These are phyloP conservation scores for Debaryomyces subglobosus DNA, from an alignment of 1,139 yeast species.

Conservation along the genomic window DNA sequence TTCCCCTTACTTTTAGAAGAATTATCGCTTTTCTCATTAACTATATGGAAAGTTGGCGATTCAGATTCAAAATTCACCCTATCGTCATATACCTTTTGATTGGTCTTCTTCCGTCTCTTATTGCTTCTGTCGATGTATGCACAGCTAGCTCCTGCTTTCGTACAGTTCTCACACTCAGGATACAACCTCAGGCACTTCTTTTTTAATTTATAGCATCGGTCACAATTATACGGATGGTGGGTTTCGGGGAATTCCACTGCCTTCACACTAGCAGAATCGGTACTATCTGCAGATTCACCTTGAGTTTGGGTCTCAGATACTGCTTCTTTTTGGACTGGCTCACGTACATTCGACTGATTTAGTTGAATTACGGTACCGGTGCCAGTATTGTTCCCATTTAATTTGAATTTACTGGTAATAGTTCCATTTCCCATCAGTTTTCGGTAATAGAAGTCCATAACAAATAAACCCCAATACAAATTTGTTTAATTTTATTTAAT, in stretches of 20 bases:
- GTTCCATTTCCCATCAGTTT: conserved; percentile 46
- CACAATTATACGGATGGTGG: conserved; percentile 42
- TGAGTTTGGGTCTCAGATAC: conserved; percentile 9
- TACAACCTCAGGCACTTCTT: conserved; percentile 45
- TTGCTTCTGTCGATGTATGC: conserved; percentile 38
- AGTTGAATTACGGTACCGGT: conserved; percentile 17
- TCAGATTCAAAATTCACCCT: conserved; percentile 2
- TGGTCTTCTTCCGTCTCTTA: conserved; percentile 24
- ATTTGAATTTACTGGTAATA: conserved; percentile 39
- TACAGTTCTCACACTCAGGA: conserved; percentile 43
- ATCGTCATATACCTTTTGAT: conserved; percentile 2
- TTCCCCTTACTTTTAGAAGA: neutral
- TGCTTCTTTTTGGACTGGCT: conserved; percentile 9
- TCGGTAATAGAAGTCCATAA: conserved; percentile 41
- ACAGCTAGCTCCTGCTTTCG: conserved; percentile 38
- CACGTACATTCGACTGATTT: conserved; percentile 26
- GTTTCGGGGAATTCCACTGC: conserved; percentile 26
- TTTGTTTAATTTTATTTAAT: neutral
- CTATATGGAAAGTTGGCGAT: conserved; percentile 10
- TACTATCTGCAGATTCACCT: conserved; percentile 9
- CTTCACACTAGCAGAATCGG: neutral
- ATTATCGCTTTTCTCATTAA: conserved; percentile 3
- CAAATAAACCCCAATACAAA: neutral
- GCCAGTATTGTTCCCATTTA: conserved; percentile 11
- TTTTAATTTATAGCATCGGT: conserved; percentile 46